Conservation (phyloP, 2,329 filamentous ascomycete species). For the Xylariales sp. region DNA sequence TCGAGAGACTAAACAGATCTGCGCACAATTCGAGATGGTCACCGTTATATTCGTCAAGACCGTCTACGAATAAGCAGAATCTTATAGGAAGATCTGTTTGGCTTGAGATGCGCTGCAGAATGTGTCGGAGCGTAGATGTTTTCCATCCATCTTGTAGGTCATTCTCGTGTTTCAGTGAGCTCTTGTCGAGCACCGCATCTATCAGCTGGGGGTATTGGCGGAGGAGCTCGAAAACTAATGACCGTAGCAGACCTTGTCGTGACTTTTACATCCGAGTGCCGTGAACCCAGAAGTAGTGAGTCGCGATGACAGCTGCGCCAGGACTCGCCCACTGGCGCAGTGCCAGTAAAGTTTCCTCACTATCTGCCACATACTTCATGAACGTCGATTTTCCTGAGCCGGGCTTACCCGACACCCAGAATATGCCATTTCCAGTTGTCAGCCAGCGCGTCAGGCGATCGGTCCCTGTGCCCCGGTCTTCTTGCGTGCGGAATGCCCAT, state of each 20-base stretch:
- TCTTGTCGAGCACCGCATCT: not conserved
- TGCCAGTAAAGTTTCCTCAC: not conserved
- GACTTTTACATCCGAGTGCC: conserved; percentile 28
- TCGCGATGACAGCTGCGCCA: conserved; percentile 16
- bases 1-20: too few species aligned
- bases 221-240: not conserved
- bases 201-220: not conserved
- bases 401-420: conserved; percentile 18
- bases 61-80: conserved; percentile 31
- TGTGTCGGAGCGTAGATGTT: too few species aligned
- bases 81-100: too few species aligned
- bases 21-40: too few species aligned
- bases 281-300: conserved; percentile 31
- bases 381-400: conserved; percentile 20
- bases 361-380: conserved; percentile 16
- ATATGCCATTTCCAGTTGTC: not conserved
- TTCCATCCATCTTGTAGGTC: too few species aligned
- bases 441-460: not conserved
- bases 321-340: conserved; percentile 22
- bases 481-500: too few species aligned
- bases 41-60: conserved; percentile 26
- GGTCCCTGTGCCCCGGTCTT: too few species aligned
- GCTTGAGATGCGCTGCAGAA: too few species aligned
- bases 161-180: not conserved
- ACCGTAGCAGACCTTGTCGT: too few species aligned